phyloP scores from a whole-genome alignment of 192 early-diverging fungal genomes.

The Radiomyces spectabilis region DNA sequence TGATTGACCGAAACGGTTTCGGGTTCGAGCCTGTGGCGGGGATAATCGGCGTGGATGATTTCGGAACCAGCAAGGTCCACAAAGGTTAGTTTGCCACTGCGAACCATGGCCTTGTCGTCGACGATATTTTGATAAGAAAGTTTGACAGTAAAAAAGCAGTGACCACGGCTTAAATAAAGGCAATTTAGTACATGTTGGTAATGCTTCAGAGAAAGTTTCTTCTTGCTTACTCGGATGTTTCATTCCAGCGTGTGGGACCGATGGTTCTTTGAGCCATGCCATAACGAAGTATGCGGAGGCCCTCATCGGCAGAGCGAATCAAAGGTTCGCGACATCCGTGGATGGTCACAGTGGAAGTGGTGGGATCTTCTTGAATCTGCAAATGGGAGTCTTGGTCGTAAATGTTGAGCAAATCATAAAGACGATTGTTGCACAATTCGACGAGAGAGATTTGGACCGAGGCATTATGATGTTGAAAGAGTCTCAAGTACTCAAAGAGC shows the following conservation, averaged over 20 bases:
- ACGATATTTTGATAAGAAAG: constrained; percentile 78
- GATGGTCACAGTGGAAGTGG: constrained; percentile 66
- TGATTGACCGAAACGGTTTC: constrained; percentile 93
- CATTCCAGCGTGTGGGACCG: constrained; percentile 87
- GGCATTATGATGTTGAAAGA: constrained; percentile 62
- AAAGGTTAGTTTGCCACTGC: constrained; percentile 91
- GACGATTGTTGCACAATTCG: constrained; percentile 95
- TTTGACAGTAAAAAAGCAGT: constrained; percentile 88
- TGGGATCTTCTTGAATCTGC: constrained; percentile 49
- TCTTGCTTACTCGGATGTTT: constrained; percentile 59
- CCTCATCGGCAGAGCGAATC: constrained; percentile 67
- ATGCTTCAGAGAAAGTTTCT: not conserved
- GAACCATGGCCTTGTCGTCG: constrained; percentile 83
- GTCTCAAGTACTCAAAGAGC: constrained; percentile 72
- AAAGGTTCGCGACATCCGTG: constrained; percentile 78
- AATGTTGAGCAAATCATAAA: constrained; percentile 77
- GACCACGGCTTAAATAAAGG: constrained; percentile 68
- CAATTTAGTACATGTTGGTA: not conserved
- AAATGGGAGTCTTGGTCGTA: constrained; percentile 50
- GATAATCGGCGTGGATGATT: no score
- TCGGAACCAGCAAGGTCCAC: constrained; percentile 96
- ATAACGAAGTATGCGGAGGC: constrained; percentile 60
- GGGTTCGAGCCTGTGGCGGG: no score
- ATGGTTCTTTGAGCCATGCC: constrained; percentile 69
- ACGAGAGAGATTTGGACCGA: constrained; percentile 81